Conservation (phyloP, 1,139 yeast genomes). For the Hyphopichia burtonii region DNA sequence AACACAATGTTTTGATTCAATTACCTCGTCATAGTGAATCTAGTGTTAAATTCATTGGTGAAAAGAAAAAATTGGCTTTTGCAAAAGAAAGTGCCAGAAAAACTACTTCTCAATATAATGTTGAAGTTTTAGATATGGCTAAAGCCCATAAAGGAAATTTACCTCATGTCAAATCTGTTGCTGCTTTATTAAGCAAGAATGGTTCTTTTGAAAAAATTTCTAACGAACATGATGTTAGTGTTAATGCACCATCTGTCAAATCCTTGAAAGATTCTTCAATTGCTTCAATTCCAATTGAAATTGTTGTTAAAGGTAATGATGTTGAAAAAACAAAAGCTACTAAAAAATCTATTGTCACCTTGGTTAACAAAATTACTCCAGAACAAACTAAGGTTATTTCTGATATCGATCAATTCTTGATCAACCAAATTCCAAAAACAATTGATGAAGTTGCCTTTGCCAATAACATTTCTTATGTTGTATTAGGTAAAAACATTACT, state of each 20-base stretch:
- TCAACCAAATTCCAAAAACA: conserved; percentile 48
- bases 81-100: conserved; percentile 64
- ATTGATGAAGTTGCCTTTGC: conserved; percentile 47
- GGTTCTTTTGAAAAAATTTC: conserved; percentile 49
- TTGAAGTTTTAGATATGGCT: conserved; percentile 76
- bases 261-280: conserved; percentile 18
- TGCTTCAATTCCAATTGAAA: conserved; percentile 41
- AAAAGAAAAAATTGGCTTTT: conserved; percentile 47
- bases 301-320: conserved; percentile 33
- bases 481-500: conserved; percentile 45
- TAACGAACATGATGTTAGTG: conserved; percentile 45
- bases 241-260: conserved; percentile 53
- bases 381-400: conserved; percentile 54
- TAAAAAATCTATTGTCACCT: conserved; percentile 67
- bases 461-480: conserved; percentile 54
- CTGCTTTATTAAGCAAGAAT: conserved; percentile 60
- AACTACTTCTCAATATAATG: conserved; percentile 48
- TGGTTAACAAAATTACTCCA: conserved; percentile 75
- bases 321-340: conserved; percentile 35
- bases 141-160: conserved; percentile 83
- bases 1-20: conserved; percentile 62
- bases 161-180: conserved; percentile 71
- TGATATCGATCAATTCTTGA: conserved; percentile 72
- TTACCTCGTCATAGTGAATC: conserved; percentile 49
- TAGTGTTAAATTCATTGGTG: conserved; percentile 67